phyloP scores from a whole-genome alignment of 805 yeast species.

The Myxozyma sirexii region DNA sequence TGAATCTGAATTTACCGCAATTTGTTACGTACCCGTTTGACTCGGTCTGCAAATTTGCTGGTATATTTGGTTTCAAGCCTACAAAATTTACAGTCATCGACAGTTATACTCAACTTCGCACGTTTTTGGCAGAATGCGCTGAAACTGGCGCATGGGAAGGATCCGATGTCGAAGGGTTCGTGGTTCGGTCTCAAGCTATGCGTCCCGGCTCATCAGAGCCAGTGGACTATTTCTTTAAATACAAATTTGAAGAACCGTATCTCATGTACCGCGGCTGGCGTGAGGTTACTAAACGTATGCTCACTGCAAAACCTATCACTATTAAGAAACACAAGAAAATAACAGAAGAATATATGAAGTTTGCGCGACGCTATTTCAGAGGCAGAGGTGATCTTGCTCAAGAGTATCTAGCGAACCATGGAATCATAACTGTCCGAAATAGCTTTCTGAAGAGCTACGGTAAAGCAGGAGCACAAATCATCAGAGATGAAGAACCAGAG shows the following conservation, averaged over 20 bases:
- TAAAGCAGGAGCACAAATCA: constrained; percentile 58
- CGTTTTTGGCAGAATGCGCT: constrained; percentile 59
- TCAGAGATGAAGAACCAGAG: constrained; percentile 45
- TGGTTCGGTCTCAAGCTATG: constrained; percentile 61
- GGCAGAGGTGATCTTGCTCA: constrained; percentile 51
- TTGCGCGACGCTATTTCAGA: constrained; percentile 59
- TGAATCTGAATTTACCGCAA: constrained; percentile 65
- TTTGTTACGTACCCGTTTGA: constrained; percentile 69
- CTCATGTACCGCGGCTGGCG: constrained; percentile 87
- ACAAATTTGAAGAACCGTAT: constrained; percentile 94
- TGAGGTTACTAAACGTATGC: constrained; percentile 71
- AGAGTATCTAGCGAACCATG: constrained; percentile 58
- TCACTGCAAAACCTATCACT: constrained; percentile 44
- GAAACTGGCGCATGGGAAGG: constrained; percentile 70
- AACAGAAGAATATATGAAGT: constrained; percentile 69
- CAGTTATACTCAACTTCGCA: constrained; percentile 48
- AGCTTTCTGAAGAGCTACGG: constrained; percentile 58
- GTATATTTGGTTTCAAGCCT: constrained; percentile 64
- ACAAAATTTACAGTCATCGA: constrained; percentile 53
- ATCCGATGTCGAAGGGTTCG: constrained; percentile 90
- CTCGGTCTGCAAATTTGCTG: constrained; percentile 62
- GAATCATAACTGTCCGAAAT: constrained; percentile 74
- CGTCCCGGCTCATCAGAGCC: neutral
- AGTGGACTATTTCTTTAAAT: constrained; percentile 75
- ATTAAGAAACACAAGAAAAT: constrained; percentile 59